Evolutionary conservation across 2,329 filamentous ascomycete genomes (phyloP), one percentile per base, ranked within the genome.

Genomic region (Mycosphaerella sp.): DNA sequence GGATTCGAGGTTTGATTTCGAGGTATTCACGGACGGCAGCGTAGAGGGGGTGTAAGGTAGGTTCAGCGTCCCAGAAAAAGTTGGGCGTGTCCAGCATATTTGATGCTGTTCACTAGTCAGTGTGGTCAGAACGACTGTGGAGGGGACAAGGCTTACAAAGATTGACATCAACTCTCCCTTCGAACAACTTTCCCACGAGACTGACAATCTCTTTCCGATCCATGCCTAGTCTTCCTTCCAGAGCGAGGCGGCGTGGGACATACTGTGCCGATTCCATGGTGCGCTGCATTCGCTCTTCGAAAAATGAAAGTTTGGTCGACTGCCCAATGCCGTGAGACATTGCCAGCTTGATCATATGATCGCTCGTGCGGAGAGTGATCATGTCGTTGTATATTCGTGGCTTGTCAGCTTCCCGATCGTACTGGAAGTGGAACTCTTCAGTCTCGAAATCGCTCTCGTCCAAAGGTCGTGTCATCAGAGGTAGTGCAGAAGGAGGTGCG

Each of bases 321-420:
- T 98, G 93, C 0, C 89, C 89, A 61, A 98, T 96, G 34, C 90
- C 93, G 67, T 98, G 93, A 68, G 87, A 94, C 74, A 98, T 98
- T 30, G 91, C 89, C 13, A 98, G 78, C 71, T 97, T 97, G 67
- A 97, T 95, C 91, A 98, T 97, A 72, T 98, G 93, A 71, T 98
- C 93, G 35, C 88, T 85, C 54, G 89, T 94, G 56, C 94, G 79
- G 40, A 98, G 75, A 0, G 93, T 98, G 63, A 98, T 97, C 93
- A 98, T 98, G 70, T 98, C 93, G 71, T 98, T 97, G 74, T 94
- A 98, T 27, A 98, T 87, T 50, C 93, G 81, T 4, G 93, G 93
- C 44, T 90, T 81, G 56, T 89, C 85, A 30, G 93, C 89, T 52
- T 88, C 79, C 0, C 82, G 79, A 62, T 88, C 95, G 74, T 98